These are phyloP conservation scores for Thermothelomyces thermophilus DNA, from an alignment of 2,329 filamentous ascomycete species.

Conservation along the genomic window DNA sequence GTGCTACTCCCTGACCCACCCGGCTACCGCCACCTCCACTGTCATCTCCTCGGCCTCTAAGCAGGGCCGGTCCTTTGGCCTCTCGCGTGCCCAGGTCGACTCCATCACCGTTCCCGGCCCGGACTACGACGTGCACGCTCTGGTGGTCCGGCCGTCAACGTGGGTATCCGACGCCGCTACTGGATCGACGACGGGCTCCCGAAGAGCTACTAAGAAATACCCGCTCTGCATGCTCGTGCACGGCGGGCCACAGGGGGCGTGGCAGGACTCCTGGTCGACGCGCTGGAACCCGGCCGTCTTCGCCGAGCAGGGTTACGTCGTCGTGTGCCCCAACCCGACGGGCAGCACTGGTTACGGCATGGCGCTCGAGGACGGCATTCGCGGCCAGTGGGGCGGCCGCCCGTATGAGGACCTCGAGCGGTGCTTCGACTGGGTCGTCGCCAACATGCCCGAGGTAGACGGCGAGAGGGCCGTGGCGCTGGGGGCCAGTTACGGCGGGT, in stretches of 20 bases:
- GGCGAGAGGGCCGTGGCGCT: conserved; percentile 62
- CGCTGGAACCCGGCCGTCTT: conserved; percentile 84
- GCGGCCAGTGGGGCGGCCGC: conserved; percentile 73
- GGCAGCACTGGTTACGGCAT: conserved; percentile 80
- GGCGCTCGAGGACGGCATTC: conserved; percentile 68
- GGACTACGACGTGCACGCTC: conserved; percentile 61
- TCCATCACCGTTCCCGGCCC: conserved; percentile 66
- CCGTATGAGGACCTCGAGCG: conserved; percentile 79
- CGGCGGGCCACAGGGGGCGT: conserved; percentile 73
- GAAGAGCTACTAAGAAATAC: conserved; percentile 60
- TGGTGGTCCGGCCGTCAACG: conserved; percentile 58
- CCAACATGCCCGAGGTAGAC: conserved; percentile 62
- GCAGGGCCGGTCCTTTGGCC: conserved; percentile 59
- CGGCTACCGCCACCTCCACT: conserved; percentile 31
- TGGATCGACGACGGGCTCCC: conserved; percentile 40
- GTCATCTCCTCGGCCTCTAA: conserved; percentile 59
- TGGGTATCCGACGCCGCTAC: too few relatives aligned
- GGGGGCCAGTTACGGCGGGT: conserved; percentile 69
- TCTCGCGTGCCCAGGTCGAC: conserved; percentile 55
- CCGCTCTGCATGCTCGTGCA: conserved; percentile 76
- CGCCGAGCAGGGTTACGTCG: conserved; percentile 81
- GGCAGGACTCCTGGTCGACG: conserved; percentile 69
- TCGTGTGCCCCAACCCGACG: conserved; percentile 74
- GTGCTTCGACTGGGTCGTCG: conserved; percentile 66
- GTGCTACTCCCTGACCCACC: conserved; percentile 55